Evolutionary conservation across 768 basidiomycete genomes (phyloP).

Genomic region (Suillus paluster): DNA sequence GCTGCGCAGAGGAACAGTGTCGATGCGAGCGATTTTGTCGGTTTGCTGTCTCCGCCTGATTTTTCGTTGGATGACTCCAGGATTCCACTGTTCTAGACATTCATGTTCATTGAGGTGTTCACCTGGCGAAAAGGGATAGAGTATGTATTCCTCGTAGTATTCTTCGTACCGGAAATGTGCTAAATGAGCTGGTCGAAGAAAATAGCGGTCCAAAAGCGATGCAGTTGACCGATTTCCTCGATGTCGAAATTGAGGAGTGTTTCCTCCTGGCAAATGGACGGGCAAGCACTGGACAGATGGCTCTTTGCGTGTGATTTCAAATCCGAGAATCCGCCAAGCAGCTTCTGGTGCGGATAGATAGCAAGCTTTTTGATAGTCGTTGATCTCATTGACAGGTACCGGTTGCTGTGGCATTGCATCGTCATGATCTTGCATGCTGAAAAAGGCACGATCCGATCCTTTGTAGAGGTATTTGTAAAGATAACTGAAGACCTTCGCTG

Average conservation of each 20-base stretch:
- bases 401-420: not conserved
- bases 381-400: constrained; percentile 35
- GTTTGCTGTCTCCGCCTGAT: too few relatives aligned
- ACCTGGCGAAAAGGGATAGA: too few relatives aligned
- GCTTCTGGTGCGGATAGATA: constrained; percentile 43
- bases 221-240: not conserved
- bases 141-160: constrained; percentile 12
- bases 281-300: constrained; percentile 39
- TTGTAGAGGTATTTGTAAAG: constrained; percentile 46
- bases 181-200: constrained; percentile 14
- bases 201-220: constrained; percentile 28
- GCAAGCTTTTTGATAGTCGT: constrained; percentile 38
- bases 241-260: constrained; percentile 27
- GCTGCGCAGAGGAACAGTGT: constrained; percentile 26
- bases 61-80: too few relatives aligned
- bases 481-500: constrained; percentile 41
- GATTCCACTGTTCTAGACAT: too few relatives aligned
- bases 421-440: constrained; percentile 8
- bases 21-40: constrained; percentile 27
- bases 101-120: too few relatives aligned
- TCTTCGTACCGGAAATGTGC: not conserved
- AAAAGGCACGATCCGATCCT: constrained; percentile 18
- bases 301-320: constrained; percentile 35
- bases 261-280: constrained; percentile 31
- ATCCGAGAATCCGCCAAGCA: constrained; percentile 42